Base-by-base conservation (phyloP, 2,329 filamentous ascomycete genomes). In the Fusarium continuum region DNA sequence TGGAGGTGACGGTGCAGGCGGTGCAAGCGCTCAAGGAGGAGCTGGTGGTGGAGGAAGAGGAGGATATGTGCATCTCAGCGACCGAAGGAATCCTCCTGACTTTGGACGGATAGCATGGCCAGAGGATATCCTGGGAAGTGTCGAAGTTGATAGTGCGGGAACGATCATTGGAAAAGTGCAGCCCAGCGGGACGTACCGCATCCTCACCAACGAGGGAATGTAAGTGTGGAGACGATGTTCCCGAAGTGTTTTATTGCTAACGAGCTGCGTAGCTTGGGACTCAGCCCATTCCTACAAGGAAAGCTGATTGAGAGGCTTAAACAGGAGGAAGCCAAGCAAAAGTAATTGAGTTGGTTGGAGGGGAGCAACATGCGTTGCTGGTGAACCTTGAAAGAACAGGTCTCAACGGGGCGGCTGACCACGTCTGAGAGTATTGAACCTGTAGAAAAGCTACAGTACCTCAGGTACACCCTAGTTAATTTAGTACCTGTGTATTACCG, bases 91-190 rank as follows among this genome's bases (percentile, higher is more conserved):
- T 46, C 86, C 87, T 3, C 87, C 86, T 1, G 87, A 89, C 67
- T 90, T 82, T 78, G 88, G 88, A 14, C 76, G 88, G 47, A 90
- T 90, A 70, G 86, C 88, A 3, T 89, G 85, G 80, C 87, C 88
- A 2, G 88, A 90, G 68, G 88, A 91, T 69, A 91, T 91, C 31
- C 77, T 91, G 49, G 88, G 88, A 31, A 90, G 87, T 62, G 80
- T 90, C 34, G 84, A 89, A 70, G 88, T 90, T 6, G 80, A 89
- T 70, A 80, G 78, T 2, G 64, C 75, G 7, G 88, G 88, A 0
- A 72, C 82, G 23, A 83, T 89, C 46, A 77, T 88, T 22, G 85
- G 85, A 19, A 82, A 80, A 61, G 84, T 85, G 62, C 81, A 87
- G 73, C 77, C 81, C 2, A 88, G 86, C 60, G 85, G 86, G 13